Evolutionary conservation across 768 basidiomycete species (phyloP), one percentile per base, ranked within the genome.

Genomic region (Podaxis pistillaris): DNA sequence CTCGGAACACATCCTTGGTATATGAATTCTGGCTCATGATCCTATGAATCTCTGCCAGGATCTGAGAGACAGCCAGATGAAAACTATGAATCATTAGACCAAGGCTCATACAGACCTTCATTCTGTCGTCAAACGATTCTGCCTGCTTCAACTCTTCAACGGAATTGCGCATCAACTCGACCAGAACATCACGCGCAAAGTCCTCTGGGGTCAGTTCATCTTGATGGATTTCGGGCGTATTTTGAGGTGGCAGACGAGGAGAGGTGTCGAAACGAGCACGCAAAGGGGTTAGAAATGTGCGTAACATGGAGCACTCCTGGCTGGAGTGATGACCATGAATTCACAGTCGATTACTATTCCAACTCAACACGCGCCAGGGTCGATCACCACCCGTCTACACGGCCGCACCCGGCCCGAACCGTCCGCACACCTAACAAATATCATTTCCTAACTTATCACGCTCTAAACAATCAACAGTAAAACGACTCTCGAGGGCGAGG

Each of bases 1-100:
- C 90, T 4, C 93, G 81, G 72, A 94, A 94, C 19, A 88, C 86
- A 60, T 88, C 86, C 71, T 88, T 90, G 11, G 89, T 89, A 47
- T 72, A 76, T 1, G 78, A 70, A 67, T 90, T 87, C 71, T 91
- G 85, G 15, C 80, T 77, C 79, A 93, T 80, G 24, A 89, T 84
- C 15, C 85, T 78, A 58, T 86, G 83, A 44, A 94, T 86, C 69
- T 91, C 89, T 19, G 76, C 75, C 61, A 92, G 71, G 40, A 86
- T 81, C 90, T 91, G 59, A 13, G 12, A 26, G 12, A 13, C 19
- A 9, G 37, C 41, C 36, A 40, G 37, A 46, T 17, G 52, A 47
- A 49, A 15, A 17, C 24, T 3, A 40, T n/a, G 9, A 36, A 24
- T 17, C 19, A 53, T 49, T 37, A 36, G 52, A 2, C 26, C 11